A percentile compares a stretch with the other conserved stretches of the same genome.
phyloP scores from a whole-genome alignment of 441 rosid species.

The Mallotus japonicus region DNA sequence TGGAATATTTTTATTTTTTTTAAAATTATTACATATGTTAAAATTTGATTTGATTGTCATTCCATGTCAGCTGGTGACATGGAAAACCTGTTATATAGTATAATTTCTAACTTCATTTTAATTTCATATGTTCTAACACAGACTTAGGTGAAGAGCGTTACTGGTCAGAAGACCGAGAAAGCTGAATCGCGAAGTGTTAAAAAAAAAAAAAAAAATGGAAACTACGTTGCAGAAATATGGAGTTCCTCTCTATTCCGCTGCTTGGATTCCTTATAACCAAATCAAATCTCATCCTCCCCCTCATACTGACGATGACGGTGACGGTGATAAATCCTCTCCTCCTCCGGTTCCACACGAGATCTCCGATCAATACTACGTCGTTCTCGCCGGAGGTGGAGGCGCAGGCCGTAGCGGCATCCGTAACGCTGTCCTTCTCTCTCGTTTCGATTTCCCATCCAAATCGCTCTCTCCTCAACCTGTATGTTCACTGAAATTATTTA shows the following conservation, averaged over 20 bases:
- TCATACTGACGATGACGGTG: constrained; percentile 13
- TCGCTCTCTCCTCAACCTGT: constrained; percentile 75
- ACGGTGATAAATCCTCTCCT: constrained; percentile 10
- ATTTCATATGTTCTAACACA: no score
- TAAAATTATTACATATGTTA: no score
- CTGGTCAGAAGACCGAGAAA: no score
- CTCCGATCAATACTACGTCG: constrained; percentile 34
- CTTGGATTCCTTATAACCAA: constrained; percentile 55
- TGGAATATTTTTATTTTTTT: no score
- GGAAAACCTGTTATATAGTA: no score
- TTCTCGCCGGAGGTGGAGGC: constrained; percentile 86
- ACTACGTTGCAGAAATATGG: constrained; percentile 58
- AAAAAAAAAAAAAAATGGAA: no score
- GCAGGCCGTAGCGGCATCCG: constrained; percentile 80
- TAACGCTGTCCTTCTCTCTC: constrained; percentile 56
- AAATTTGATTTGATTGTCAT: no score
- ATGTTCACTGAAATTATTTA: constrained; percentile 18
- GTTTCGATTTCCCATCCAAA: constrained; percentile 48
- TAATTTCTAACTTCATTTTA: no score
- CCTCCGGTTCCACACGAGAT: background rate
- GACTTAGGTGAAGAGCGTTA: no score
- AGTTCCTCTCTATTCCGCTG: constrained; percentile 74
- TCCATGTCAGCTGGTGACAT: no score
- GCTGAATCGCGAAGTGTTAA: no score
- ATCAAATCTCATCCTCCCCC: constrained; percentile 41